Percentiles rank a stretch among this genome's conserved stretches.
These are phyloP conservation scores for Mollisiaceae sp. DNA, from an alignment of 2,329 filamentous ascomycete genomes.

Conservation along the genomic window DNA sequence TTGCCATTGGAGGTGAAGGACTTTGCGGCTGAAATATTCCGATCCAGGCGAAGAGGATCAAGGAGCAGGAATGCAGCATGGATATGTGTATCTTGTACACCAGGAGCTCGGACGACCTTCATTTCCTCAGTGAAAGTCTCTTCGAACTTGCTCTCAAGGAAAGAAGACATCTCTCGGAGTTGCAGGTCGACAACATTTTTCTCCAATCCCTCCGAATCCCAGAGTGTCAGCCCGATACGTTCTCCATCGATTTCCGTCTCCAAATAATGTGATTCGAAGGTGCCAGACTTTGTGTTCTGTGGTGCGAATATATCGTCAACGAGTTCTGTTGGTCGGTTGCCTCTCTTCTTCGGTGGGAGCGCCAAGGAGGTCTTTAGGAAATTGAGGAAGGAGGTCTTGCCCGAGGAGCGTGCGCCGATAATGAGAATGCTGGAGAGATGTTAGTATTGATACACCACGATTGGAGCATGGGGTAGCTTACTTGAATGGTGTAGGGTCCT, in stretches of 20 bases:
- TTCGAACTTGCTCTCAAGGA: slow-evolving; percentile 97
- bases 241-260: slow-evolving; percentile 95
- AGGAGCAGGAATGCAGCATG: slow-evolving; percentile 93
- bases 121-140: slow-evolving; percentile 97
- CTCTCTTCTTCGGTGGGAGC: slow-evolving; percentile 78
- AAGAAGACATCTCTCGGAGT: slow-evolving; percentile 86
- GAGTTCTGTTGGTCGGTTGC: slow-evolving; percentile 43
- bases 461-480: slow-evolving; percentile 56
- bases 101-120: slow-evolving; percentile 92
- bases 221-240: slow-evolving; percentile 88
- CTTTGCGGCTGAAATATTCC: slow-evolving; percentile 74
- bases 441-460: slow-evolving; percentile 21
- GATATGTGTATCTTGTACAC: slow-evolving; percentile 94
- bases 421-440: slow-evolving; percentile 75
- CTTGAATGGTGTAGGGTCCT: slow-evolving; percentile 99
- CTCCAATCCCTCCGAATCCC: slow-evolving; percentile 95
- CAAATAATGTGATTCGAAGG: slow-evolving; percentile 86
- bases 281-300: slow-evolving; percentile 51
- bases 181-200: slow-evolving; percentile 95
- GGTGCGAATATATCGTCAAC: slow-evolving; percentile 59
- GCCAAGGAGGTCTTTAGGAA: slow-evolving; percentile 89
- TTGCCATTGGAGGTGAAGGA: slow-evolving; percentile 56
- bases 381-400: slow-evolving; percentile 96
- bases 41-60: slow-evolving; percentile 84
- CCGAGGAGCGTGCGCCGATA: slow-evolving; percentile 83